Percentiles rank a stretch among this genome's conserved stretches.
Conservation (phyloP, 768 basidiomycete genomes). For the Dendrothele bispora region DNA sequence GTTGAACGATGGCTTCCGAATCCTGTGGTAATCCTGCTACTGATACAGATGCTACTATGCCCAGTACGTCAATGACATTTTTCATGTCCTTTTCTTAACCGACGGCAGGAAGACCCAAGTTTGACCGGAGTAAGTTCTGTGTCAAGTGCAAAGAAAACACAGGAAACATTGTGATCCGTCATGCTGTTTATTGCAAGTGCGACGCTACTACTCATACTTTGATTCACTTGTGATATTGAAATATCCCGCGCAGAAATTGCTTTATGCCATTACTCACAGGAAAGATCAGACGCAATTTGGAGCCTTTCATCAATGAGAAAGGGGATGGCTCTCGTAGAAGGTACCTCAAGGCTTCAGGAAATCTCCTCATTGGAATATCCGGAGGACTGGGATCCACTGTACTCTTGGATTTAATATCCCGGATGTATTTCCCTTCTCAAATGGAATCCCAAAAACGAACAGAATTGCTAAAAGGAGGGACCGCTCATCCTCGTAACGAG, state of each 20-base stretch:
- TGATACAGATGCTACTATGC: conserved; percentile 66
- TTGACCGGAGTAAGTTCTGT: conserved; percentile 65
- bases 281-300: conserved; percentile 66
- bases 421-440: conserved; percentile 48
- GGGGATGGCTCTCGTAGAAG: conserved; percentile 57
- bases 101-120: conserved; percentile 58
- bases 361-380: conserved; percentile 70
- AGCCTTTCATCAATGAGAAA: conserved; percentile 61
- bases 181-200: conserved; percentile 86
- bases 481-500: conserved; percentile 62
- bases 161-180: conserved; percentile 74
- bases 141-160: conserved; percentile 69
- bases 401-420: conserved; percentile 65
- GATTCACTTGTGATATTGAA: background rate
- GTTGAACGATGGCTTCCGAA: conserved; percentile 6
- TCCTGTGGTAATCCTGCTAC: conserved; percentile 66
- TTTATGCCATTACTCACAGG: conserved; percentile 60
- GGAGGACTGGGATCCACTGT: conserved; percentile 78
- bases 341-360: conserved; percentile 64
- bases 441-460: conserved; percentile 22
- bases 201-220: conserved; percentile 13
- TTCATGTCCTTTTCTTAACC: conserved; percentile 1
- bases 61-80: conserved; percentile 42
- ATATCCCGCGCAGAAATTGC: conserved; percentile 51
- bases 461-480: conserved; percentile 52